phyloP scores from a whole-genome alignment of 441 rosid genomes.

The Adansonia rubrostipa region DNA sequence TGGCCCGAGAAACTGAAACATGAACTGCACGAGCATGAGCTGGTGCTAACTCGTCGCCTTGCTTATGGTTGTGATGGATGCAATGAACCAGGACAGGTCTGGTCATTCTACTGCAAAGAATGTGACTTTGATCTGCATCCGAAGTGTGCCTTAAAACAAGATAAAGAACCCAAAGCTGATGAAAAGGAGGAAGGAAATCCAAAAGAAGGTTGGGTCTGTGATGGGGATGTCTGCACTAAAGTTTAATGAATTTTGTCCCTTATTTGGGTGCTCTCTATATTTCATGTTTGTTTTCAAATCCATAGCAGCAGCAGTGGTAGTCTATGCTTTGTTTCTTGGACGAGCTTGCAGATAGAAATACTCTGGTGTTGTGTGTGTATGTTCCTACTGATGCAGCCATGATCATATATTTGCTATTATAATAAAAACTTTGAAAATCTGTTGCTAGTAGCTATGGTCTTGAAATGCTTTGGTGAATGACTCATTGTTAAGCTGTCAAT shows the following conservation, averaged over 20 bases:
- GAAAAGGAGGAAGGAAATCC: conserved; percentile 29
- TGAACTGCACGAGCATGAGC: conserved; percentile 68
- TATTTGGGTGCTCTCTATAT: not conserved
- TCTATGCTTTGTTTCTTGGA: not conserved
- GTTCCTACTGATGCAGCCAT: not conserved
- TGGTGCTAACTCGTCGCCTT: conserved; percentile 43
- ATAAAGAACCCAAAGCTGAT: conserved; percentile 26
- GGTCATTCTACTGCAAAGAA: conserved; percentile 61
- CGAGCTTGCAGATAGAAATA: not conserved
- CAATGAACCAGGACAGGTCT: conserved; percentile 40
- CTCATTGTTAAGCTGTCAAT: not conserved
- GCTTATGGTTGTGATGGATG: conserved; percentile 56
- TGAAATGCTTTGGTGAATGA: not conserved
- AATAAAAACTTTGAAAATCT: not conserved
- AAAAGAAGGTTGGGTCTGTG: conserved; percentile 63
- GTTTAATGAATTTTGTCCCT: conserved; percentile 22
- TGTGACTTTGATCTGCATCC: conserved; percentile 81
- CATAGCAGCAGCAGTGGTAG: not conserved
- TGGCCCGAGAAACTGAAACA: conserved; percentile 72
- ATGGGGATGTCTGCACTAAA: conserved; percentile 58
- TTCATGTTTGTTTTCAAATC: not conserved
- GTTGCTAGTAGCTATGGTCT: not conserved
- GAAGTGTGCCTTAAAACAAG: conserved; percentile 48
- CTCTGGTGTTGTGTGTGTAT: not conserved
- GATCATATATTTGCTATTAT: not conserved